phyloP scores from a whole-genome alignment of 352 stramenopile genomes.

The Pythium rishiriense region DNA sequence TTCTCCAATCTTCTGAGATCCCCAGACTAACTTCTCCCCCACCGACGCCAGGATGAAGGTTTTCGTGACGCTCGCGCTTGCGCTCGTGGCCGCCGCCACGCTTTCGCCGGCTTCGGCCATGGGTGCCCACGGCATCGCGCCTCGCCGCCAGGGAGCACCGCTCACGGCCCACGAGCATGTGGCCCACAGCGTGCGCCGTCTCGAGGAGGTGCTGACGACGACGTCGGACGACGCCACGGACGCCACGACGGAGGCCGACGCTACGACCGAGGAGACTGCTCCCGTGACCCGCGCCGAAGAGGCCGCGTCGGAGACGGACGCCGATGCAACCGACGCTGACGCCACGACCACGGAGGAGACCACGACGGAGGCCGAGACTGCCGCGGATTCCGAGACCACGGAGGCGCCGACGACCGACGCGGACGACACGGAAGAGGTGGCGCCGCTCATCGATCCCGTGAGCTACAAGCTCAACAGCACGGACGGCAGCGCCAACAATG shows the following conservation, averaged over 20 bases:
- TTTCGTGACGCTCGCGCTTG: constrained; percentile 6
- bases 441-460: background rate
- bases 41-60: constrained; percentile 17
- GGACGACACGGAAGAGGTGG: background rate
- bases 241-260: background rate
- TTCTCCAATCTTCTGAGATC: background rate
- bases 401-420: background rate
- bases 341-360: background rate
- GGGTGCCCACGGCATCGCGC: constrained; percentile 8
- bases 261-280: background rate
- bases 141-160: background rate
- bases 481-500: background rate
- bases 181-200: background rate
- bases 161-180: constrained; percentile 1
- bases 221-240: background rate
- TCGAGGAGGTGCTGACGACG: background rate
- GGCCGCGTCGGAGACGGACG: background rate
- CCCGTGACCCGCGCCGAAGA: background rate
- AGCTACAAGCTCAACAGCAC: background rate
- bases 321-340: background rate
- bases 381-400: background rate
- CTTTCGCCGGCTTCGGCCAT: constrained; percentile 4
- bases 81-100: constrained; percentile 4
- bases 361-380: background rate
- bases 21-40: background rate